Evolutionary conservation across 75 land plant species (phyloP), one percentile per base, ranked within the genome.

Genomic region (Larix kaempferi): DNA sequence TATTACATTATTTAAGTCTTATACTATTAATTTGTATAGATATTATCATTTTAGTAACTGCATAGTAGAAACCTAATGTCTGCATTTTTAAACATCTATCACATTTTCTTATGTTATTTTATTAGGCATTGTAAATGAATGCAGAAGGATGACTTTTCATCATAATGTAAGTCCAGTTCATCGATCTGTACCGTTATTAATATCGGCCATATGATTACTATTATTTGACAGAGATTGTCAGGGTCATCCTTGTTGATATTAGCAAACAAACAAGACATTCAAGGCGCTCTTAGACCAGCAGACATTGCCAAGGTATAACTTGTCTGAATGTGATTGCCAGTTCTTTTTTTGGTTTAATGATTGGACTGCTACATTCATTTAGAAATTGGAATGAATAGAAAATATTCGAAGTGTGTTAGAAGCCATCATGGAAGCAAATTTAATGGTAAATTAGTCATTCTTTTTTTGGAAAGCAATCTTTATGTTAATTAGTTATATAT

Each of bases 191-290:
- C 21, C 73, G 21, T 19, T 69, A 21, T 19, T n/a, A 69, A 41
- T 69, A 69, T 35, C n/a, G 10, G 52, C 10, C n/a, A 59, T 52
- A 66, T 74, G 76, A 7, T 71, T 73, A 59, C 35, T 79, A 49
- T 58, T 21, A 57, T 75, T n/a, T 84, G 63, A 15, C 94, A 95
- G 98, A 91, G 94, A 78, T 80, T 97, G 57, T 87, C 95, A 16
- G 99, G 99, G 62, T 91, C 99, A 39, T 97, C 99, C 4, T 84
- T 97, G 63, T 79, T 97, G 74, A 85, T 97, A 76, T 75, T 97
- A 21, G 99, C 99, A 15, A 94, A 97, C 78, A 97, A 96, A 82
- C 99, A 96, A 79, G 99, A 96, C 79, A 92, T 96, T 67, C 85
- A 91, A 54, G 99, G 99, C 55, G 93, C 98, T 71, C 87, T 97